A percentile compares a stretch with the other conserved stretches of the same genome.
These are phyloP conservation scores for Fusarium sulawesiense DNA, from an alignment of 2,329 filamentous ascomycete genomes.

Conservation along the genomic window DNA sequence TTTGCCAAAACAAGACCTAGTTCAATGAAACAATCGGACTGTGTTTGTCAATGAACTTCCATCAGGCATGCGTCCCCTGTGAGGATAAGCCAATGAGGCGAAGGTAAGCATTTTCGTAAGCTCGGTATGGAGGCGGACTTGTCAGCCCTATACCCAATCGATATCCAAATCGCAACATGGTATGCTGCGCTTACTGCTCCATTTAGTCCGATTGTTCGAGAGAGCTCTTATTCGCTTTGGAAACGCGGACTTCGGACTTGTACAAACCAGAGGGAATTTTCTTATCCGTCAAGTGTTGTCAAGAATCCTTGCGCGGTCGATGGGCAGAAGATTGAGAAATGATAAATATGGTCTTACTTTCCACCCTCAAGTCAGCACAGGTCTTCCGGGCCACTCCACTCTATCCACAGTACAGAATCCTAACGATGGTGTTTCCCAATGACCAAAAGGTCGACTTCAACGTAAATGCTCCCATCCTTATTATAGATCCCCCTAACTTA, in stretches of 20 bases:
- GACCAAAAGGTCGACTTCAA: constrained; percentile 5
- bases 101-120: not conserved
- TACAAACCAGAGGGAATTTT: not conserved
- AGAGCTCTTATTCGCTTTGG: rapidly evolving
- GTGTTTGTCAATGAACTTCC: not conserved
- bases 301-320: not conserved
- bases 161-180: not conserved
- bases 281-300: not conserved
- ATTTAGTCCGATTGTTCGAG: not conserved
- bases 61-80: not conserved
- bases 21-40: not conserved
- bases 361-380: not conserved
- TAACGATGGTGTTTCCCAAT: not conserved
- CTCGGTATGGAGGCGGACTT: not conserved
- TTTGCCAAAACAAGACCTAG: not conserved
- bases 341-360: not conserved
- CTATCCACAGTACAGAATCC: too few relatives aligned
- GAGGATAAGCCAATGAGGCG: not conserved
- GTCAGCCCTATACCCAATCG: constrained; percentile 3
- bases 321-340: not conserved
- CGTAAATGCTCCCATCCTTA: not conserved
- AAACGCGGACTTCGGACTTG: not conserved
- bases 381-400: rapidly evolving
- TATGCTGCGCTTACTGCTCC: not conserved
- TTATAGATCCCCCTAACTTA: not conserved